These are phyloP conservation scores for Pharnaceum exiguum DNA, from an alignment of 148 eudicot species.

Conservation along the genomic window DNA sequence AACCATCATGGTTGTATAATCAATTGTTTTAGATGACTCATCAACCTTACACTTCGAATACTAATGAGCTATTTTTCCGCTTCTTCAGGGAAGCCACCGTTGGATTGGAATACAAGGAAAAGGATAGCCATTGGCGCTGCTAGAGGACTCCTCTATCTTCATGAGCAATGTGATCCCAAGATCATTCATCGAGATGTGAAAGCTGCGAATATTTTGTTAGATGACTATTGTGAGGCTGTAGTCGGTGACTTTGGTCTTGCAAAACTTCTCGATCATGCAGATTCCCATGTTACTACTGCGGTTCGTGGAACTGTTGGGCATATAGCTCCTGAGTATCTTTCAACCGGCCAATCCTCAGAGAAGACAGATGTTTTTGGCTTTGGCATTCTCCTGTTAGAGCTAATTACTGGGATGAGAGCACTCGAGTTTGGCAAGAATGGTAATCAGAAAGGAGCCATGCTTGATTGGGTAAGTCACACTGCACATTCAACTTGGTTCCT, in stretches of 20 bases:
- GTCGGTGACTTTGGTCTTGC: conserved; percentile 98
- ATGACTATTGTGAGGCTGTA: conserved; percentile 74
- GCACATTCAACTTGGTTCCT: neutral
- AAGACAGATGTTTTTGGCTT: conserved; percentile 95
- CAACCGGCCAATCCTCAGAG: conserved; percentile 92
- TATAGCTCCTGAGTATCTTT: conserved; percentile 92
- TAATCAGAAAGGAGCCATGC: conserved; percentile 91
- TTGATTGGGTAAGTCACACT: conserved; percentile 69
- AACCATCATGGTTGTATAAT: too few relatives aligned
- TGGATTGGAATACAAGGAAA: conserved; percentile 93
- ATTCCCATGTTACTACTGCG: conserved; percentile 91
- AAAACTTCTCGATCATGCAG: conserved; percentile 85
- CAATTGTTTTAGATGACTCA: too few relatives aligned
- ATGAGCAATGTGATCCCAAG: conserved; percentile 97
- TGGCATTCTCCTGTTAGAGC: conserved; percentile 84
- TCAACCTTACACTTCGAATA: too few relatives aligned
- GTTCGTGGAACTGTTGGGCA: conserved; percentile 96
- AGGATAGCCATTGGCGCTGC: conserved; percentile 90
- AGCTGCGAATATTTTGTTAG: conserved; percentile 85
- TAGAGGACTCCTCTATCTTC: conserved; percentile 78
- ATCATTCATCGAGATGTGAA: conserved; percentile 94
- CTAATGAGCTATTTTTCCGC: too few relatives aligned
- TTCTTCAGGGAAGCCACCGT: conserved; percentile 62
- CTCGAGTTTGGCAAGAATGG: conserved; percentile 79
- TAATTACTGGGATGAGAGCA: conserved; percentile 88